Evolutionary conservation across 2,329 filamentous ascomycete genomes (phyloP).

Genomic region (Colletotrichum nymphaeae): DNA sequence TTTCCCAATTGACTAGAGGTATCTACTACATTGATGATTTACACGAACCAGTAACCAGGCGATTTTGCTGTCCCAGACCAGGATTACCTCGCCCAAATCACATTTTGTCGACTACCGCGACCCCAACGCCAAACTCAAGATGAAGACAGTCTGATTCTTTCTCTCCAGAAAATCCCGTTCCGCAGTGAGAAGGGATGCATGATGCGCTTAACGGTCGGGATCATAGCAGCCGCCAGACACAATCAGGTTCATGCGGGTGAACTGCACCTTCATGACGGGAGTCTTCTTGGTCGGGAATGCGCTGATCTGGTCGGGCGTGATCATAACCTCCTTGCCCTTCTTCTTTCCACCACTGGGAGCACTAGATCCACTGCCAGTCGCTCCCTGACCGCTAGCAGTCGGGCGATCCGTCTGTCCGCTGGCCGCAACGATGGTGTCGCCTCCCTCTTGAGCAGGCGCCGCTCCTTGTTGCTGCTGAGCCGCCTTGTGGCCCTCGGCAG

Average conservation of each 20-base stretch:
- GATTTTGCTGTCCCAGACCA: slow-evolving; percentile 1
- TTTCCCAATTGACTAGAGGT: background rate
- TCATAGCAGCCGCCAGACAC: slow-evolving; percentile 83
- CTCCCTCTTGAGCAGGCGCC: slow-evolving; percentile 40
- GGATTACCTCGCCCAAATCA: slow-evolving; percentile 20
- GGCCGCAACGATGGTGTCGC: slow-evolving; percentile 44
- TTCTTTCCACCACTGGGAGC: slow-evolving; percentile 66
- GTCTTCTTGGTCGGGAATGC: slow-evolving; percentile 97
- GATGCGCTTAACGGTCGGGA: slow-evolving; percentile 55
- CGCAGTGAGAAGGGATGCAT: background rate
- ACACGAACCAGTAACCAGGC: slow-evolving; percentile 7
- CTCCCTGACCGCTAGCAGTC: slow-evolving; percentile 41
- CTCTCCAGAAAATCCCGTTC: background rate
- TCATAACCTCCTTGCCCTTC: slow-evolving; percentile 88
- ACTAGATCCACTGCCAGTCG: slow-evolving; percentile 41
- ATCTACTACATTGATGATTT: slow-evolving; percentile 21
- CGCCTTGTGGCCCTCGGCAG: slow-evolving; percentile 73
- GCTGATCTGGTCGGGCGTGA: slow-evolving; percentile 92
- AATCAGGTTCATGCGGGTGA: slow-evolving; percentile 95
- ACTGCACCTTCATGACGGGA: slow-evolving; percentile 91
- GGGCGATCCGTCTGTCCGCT: slow-evolving; percentile 44
- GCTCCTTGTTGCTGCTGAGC: slow-evolving; percentile 41
- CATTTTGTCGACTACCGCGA: slow-evolving; percentile 11
- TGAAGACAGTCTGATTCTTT: slow-evolving; percentile 21
- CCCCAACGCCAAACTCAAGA: slow-evolving; percentile 34